These are phyloP conservation scores for Sclerotinia spermophila DNA, from an alignment of 2,329 filamentous ascomycete genomes.

Conservation along the genomic window DNA sequence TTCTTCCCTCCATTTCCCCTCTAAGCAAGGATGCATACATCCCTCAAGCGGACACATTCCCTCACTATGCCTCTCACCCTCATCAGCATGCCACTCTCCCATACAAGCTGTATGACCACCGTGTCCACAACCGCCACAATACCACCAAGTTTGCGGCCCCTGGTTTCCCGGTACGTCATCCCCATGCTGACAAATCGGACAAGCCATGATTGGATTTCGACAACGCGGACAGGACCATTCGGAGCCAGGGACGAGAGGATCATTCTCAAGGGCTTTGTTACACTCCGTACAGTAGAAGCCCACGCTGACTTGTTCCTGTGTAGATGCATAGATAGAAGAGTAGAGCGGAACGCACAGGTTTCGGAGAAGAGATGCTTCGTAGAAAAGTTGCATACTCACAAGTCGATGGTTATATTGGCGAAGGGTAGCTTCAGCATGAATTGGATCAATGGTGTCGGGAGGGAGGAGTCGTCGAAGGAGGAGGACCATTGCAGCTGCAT, in stretches of 20 bases:
- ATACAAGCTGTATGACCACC: conserved; percentile 60
- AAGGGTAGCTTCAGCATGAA: conserved; percentile 54
- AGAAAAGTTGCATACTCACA: conserved; percentile 56
- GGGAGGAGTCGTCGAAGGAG: conserved; percentile 57
- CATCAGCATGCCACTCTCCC: conserved; percentile 52
- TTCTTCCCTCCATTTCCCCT: conserved; percentile 51
- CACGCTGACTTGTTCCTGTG: conserved; percentile 53
- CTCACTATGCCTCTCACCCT: conserved; percentile 39
- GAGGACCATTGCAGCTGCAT: conserved; percentile 58
- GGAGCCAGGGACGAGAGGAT: conserved; percentile 39
- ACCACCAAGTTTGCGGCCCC: conserved; percentile 49
- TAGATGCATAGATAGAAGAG: conserved; percentile 49
- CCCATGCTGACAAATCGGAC: conserved; percentile 54
- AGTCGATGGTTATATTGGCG: conserved; percentile 59
- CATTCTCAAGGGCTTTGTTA: conserved; percentile 48
- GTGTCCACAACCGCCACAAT: conserved; percentile 59
- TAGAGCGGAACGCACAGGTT: conserved; percentile 57
- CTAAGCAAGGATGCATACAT: conserved; percentile 61
- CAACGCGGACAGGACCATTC: conserved; percentile 61
- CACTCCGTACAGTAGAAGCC: conserved; percentile 54
- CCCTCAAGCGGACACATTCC: conserved; percentile 64
- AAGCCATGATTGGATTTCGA: conserved; percentile 49
- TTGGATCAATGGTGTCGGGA: conserved; percentile 49
- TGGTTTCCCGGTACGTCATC: conserved; percentile 18
- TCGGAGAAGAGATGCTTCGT: conserved; percentile 57